phyloP scores from a whole-genome alignment of 2,329 filamentous ascomycete genomes.

The Tolypocladium pustulatum region DNA sequence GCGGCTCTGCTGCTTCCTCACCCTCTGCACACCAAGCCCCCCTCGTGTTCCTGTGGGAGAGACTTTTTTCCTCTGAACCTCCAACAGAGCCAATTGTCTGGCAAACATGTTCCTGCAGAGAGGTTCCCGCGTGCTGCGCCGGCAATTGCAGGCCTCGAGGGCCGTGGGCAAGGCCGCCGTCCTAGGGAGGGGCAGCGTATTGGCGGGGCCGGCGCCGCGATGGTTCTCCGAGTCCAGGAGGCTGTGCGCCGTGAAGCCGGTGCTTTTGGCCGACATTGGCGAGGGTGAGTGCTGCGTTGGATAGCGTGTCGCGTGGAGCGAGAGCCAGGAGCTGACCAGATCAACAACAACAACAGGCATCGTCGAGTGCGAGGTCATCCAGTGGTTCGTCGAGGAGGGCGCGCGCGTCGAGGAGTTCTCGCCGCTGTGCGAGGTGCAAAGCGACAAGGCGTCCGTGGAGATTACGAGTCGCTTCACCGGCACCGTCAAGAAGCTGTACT shows the following conservation, averaged over 20 bases:
- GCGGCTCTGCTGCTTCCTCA: background rate
- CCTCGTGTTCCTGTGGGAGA: background rate
- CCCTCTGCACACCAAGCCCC: background rate
- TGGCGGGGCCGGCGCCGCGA: slow-evolving; percentile 22
- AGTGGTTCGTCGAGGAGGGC: slow-evolving; percentile 97
- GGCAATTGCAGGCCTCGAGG: slow-evolving; percentile 38
- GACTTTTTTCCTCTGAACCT: background rate
- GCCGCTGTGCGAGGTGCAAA: slow-evolving; percentile 94
- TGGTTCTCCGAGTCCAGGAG: slow-evolving; percentile 41
- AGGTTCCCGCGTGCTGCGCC: slow-evolving; percentile 37
- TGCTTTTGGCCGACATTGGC: slow-evolving; percentile 75
- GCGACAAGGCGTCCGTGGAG: slow-evolving; percentile 83
- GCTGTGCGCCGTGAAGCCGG: slow-evolving; percentile 59
- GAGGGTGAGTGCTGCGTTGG: slow-evolving; percentile 47
- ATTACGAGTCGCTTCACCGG: slow-evolving; percentile 95
- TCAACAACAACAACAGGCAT: slow-evolving; percentile 53
- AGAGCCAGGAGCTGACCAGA: slow-evolving; percentile 1
- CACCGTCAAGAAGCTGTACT: slow-evolving; percentile 91
- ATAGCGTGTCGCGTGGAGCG: background rate
- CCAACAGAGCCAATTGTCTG: background rate
- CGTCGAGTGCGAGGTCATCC: slow-evolving; percentile 96
- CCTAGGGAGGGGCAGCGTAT: slow-evolving; percentile 12
- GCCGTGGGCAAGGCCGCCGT: slow-evolving; percentile 25
- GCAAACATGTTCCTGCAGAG: slow-evolving; percentile 43
- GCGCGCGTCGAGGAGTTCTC: slow-evolving; percentile 97